These are phyloP conservation scores for Alisma plantagoaquatica DNA, from an alignment of 106 monocot species.

Conservation along the genomic window DNA sequence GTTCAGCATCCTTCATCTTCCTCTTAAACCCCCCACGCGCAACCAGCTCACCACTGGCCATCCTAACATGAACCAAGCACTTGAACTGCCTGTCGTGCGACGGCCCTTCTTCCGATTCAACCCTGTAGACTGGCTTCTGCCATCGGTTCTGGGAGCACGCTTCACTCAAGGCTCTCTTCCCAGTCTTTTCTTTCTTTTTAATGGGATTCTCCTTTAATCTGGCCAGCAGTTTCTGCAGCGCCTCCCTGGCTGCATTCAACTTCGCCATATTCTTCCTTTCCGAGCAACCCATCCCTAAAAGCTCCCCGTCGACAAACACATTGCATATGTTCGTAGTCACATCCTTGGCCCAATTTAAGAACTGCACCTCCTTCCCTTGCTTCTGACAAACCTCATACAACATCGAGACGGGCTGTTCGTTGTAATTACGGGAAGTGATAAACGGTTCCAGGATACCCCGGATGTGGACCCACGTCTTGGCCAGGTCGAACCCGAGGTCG, in stretches of 20 bases:
- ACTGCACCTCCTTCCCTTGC: background rate
- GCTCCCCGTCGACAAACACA: background rate
- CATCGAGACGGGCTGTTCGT: background rate
- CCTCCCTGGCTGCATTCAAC: background rate
- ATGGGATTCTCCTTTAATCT: too few relatives aligned
- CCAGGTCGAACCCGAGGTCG: background rate
- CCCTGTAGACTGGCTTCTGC: too few relatives aligned
- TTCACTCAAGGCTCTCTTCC: too few relatives aligned
- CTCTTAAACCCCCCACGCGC: too few relatives aligned
- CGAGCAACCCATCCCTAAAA: background rate
- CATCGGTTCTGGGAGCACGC: too few relatives aligned
- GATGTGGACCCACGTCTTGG: background rate
- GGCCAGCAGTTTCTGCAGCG: background rate
- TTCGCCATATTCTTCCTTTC: background rate
- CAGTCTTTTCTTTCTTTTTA: too few relatives aligned
- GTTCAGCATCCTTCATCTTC: too few relatives aligned
- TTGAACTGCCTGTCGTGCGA: too few relatives aligned
- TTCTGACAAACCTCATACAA: background rate
- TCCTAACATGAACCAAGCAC: too few relatives aligned
- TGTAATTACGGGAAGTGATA: background rate
- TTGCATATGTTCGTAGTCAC: background rate
- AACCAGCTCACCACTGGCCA: too few relatives aligned
- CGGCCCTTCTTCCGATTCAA: too few relatives aligned
- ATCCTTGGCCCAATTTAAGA: background rate
- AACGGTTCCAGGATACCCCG: background rate